Evolutionary conservation across 176 grass and related monocot genomes (phyloP).

Genomic region (Oropetium thomaeum): DNA sequence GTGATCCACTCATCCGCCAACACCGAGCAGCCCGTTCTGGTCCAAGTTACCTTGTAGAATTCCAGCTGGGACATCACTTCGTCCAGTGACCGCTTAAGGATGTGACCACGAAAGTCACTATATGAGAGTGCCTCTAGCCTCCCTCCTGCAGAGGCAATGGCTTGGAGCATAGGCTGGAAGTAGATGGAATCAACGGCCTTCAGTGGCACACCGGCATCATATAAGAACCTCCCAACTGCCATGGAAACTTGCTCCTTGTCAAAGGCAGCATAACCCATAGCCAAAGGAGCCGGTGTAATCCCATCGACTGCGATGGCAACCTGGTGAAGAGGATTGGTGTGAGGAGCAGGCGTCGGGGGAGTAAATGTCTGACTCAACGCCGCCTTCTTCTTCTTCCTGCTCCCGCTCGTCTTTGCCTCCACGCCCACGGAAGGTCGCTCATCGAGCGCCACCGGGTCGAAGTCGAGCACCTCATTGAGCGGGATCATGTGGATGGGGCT

Average conservation of each 20-base stretch:
- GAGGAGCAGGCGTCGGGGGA: slow-evolving; percentile 11
- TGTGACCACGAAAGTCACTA: slow-evolving; percentile 62
- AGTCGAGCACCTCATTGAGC: slow-evolving; percentile 50
- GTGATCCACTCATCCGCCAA: slow-evolving; percentile 71
- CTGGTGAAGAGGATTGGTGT: slow-evolving; percentile 27
- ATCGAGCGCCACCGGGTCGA: slow-evolving; percentile 26
- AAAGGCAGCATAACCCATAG: background rate
- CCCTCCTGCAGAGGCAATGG: slow-evolving; percentile 45
- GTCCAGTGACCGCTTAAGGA: slow-evolving; percentile 69
- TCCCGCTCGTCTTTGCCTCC: slow-evolving; percentile 31
- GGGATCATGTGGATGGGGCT: slow-evolving; percentile 49
- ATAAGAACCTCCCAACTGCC: slow-evolving; percentile 73
- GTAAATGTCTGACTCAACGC: slow-evolving; percentile 5
- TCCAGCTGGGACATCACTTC: slow-evolving; percentile 52
- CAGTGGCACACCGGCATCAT: slow-evolving; percentile 61
- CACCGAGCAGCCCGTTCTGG: slow-evolving; percentile 71
- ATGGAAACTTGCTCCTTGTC: slow-evolving; percentile 63
- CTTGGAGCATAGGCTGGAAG: slow-evolving; percentile 83
- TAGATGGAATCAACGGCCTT: slow-evolving; percentile 72
- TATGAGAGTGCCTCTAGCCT: slow-evolving; percentile 53
- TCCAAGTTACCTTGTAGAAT: slow-evolving; percentile 58
- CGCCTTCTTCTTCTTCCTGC: slow-evolving; percentile 46
- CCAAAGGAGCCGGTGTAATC: background rate
- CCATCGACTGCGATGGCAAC: slow-evolving; percentile 23
- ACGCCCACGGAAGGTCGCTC: slow-evolving; percentile 9